Evolutionary conservation across 257 asterid genomes (phyloP).

Genomic region (Cinchona pubescens): DNA sequence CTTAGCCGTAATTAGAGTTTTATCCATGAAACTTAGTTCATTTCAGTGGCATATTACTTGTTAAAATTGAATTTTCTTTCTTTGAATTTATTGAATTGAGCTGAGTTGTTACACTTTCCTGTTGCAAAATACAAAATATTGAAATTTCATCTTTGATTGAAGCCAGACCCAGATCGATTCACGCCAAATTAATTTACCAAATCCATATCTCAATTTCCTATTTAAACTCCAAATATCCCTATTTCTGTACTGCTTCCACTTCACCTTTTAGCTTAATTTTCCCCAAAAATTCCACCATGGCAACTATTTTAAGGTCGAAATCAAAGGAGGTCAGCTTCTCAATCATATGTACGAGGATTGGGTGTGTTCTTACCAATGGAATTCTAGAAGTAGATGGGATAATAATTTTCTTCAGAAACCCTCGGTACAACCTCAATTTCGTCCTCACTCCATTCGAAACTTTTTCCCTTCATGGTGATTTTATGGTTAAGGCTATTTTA

Average conservation of each 20-base stretch:
- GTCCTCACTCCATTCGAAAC: constrained; percentile 52
- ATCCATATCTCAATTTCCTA: constrained; percentile 23
- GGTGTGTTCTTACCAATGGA: constrained; percentile 38
- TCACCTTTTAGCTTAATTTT: too few species aligned
- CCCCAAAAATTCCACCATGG: constrained; percentile 41
- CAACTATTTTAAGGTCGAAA: constrained; percentile 83
- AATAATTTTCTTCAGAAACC: constrained; percentile 34
- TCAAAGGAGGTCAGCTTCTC: constrained; percentile 58
- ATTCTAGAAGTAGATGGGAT: constrained; percentile 40
- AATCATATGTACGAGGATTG: constrained; percentile 61
- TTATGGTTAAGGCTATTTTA: constrained; percentile 25
- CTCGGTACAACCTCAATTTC: constrained; percentile 33
- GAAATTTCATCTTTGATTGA: neutral
- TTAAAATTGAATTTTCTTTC: too few species aligned
- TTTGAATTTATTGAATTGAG: too few species aligned
- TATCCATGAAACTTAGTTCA: too few species aligned
- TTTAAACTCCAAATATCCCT: constrained; percentile 14
- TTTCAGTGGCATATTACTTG: too few species aligned
- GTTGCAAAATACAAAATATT: constrained; percentile 3
- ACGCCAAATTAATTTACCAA: neutral
- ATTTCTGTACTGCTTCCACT: constrained; percentile 9
- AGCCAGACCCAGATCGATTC: neutral
- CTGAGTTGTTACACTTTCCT: too few species aligned
- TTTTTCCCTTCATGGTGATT: constrained; percentile 47
- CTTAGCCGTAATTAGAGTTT: too few species aligned